Percentiles rank a stretch among this genome's conserved stretches.
Conservation (phyloP, 495 filamentous ascomycete genomes). For the Xylaria intraflava region DNA sequence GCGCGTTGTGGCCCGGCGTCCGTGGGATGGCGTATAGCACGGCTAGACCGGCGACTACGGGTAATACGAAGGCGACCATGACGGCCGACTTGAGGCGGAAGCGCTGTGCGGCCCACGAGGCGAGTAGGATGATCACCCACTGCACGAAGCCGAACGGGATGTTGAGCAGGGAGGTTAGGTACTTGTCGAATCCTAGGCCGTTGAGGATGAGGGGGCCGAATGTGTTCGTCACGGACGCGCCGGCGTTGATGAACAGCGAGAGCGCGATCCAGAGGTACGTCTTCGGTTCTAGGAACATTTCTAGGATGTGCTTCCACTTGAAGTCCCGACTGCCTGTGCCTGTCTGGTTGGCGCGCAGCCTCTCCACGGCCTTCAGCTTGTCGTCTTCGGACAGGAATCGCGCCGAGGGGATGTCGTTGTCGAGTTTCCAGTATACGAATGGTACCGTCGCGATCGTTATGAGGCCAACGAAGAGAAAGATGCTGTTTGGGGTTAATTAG, state of each 20-base stretch:
- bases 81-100: conserved; percentile 46
- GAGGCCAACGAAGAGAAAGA: conserved; percentile 56
- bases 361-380: conserved; percentile 37
- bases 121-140: conserved; percentile 48
- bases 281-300: conserved; percentile 39
- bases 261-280: conserved; percentile 46
- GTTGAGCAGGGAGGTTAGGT: conserved; percentile 55
- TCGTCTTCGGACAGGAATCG: conserved; percentile 48
- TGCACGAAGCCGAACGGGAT: conserved; percentile 56
- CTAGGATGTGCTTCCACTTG: conserved; percentile 39
- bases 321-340: conserved; percentile 51
- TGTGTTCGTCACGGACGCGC: conserved; percentile 52
- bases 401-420: conserved; percentile 46
- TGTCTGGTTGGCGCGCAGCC: conserved; percentile 48
- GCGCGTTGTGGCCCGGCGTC: conserved; percentile 29
- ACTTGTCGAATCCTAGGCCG: conserved; percentile 54
- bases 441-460: conserved; percentile 49
- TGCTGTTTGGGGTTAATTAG: conserved; percentile 32
- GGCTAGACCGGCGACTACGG: conserved; percentile 51
- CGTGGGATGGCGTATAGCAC: conserved; percentile 50
- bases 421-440: conserved; percentile 46
- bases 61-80: conserved; percentile 42
- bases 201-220: conserved; percentile 57
- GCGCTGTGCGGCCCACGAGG: conserved; percentile 47
- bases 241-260: conserved; percentile 51